These are phyloP conservation scores for Diaporthe citriasiana DNA, from an alignment of 2,329 filamentous ascomycete species.

Conservation along the genomic window DNA sequence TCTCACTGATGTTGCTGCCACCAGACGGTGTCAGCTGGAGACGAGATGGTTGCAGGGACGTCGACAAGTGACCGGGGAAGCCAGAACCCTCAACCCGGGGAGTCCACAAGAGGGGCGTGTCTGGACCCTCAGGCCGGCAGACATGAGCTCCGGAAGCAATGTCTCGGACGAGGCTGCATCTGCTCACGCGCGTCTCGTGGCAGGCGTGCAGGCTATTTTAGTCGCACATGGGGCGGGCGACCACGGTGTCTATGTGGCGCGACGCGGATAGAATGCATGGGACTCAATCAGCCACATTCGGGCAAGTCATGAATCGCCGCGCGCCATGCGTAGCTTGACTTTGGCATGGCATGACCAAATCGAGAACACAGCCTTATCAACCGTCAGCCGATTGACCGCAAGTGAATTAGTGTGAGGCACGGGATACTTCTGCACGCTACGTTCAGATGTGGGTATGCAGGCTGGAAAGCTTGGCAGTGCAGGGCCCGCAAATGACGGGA, in stretches of 20 bases:
- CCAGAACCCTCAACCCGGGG: not conserved
- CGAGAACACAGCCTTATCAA: not conserved
- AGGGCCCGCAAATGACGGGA: conserved; percentile 19
- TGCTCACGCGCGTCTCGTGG: conserved; percentile 5
- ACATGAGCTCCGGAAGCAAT: not conserved
- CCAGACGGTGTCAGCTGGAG: conserved; percentile 1
- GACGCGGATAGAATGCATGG: not conserved
- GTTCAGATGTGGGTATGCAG: not conserved
- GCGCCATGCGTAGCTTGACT: conserved; percentile 1
- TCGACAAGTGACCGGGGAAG: not conserved
- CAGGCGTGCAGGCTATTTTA: conserved; percentile 10
- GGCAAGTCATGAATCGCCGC: conserved; percentile 18
- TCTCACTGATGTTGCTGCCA: conserved; percentile 3
- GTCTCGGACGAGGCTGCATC: conserved; percentile 23
- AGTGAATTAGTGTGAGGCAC: too few species aligned
- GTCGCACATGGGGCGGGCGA: conserved; percentile 1
- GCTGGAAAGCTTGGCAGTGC: conserved; percentile 20
- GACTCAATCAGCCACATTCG: conserved; percentile 1
- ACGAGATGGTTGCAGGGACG: not conserved
- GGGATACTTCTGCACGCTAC: not conserved
- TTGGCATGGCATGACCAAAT: not conserved
- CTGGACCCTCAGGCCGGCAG: not conserved
- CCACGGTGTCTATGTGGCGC: not conserved
- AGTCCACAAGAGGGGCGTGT: not conserved
- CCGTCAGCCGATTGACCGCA: too few species aligned